Base-by-base conservation (phyloP, 148 eudicot genomes). In the Arctostaphylos glauca region DNA sequence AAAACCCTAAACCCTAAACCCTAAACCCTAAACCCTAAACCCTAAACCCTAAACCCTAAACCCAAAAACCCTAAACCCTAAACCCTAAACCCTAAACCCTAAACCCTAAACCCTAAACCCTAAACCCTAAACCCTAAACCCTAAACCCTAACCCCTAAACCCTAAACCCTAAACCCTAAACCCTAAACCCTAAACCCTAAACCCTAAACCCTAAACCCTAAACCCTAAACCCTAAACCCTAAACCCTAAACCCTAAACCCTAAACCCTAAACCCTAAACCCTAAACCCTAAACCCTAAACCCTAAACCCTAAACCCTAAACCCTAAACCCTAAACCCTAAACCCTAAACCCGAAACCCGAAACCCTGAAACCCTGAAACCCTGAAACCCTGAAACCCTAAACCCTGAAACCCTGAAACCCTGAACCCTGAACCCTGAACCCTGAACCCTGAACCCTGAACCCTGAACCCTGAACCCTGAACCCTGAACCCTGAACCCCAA, bases 341-440 rank as follows among this genome's bases (percentile, higher is more conserved):
- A 15, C 41, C 64, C 19, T 1, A 23, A 48, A 19, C 60, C 64
- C 19, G 0, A 74, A 74, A 74, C 52, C 77, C 78, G 43, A 74
- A 74, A 74, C 52, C 78, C 78, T 44, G n/a, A 76, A 76, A 52
- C 79, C 38, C 79, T 50, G 0, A 76, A 76, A n/a, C 52, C 48
- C 79, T 21, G 5, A 47, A 76, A 49, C 21, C 79, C 54, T 76
- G 1, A n/a, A 77, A 77, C 80, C 80, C 58, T 53, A 16, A 50
- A 77, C 15, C 59, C 59, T 49, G 16, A 12, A 47, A 76, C 43
- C 19, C 58, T 31, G 3, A 21, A 50, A 77, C 48, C 31, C 80
- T 19, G 0, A 50, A 77, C 48, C 10, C 80, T 16, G 1, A 77
- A 77, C 19, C 60, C 55, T 0, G 3, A 25, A 52, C 19, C 62